Evolutionary conservation across 2,329 filamentous ascomycete genomes (phyloP), one percentile per base, ranked within the genome.

Genomic region (Penicillium sp.): DNA sequence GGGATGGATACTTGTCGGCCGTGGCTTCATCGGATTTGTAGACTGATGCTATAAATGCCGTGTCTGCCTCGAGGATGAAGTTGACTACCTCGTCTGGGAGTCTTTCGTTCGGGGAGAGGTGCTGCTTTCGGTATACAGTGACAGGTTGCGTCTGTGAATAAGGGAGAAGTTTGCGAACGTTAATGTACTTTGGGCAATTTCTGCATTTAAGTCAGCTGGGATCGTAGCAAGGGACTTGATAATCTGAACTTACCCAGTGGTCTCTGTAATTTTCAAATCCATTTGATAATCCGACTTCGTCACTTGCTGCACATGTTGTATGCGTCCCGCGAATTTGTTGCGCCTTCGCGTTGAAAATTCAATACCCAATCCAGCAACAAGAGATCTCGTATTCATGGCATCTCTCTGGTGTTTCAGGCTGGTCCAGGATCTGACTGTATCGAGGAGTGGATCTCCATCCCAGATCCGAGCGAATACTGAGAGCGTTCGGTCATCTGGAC

Each of bases 301-400:
- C 13, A 46, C 16, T n/a, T 22, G 49, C 13, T 47, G 19, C 13
- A 64, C 51, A 22, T 43, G 22, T 4, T 22, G 36, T 19, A 66
- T 64, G 11, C 1, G n/a, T 2, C 63, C 64, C 0, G 62, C 64
- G 22, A 66, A 65, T 43, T 66, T 66, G 33, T 66, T 66, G 19
- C 64, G 62, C 37, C 64, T 50, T 36, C 64, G 50, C 2, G 64
- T 66, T 6, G 64, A 62, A 44, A 65, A 58, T 31, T 66, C 64
- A 36, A 66, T 62, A 5, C 64, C 64, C 27, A 66, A 19, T 2
- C 64, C 64, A 13, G 64, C 62, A 58, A 49, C 60, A 33, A 66
- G 47, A 7, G 53, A 54, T 44, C 57, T 62, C 19, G 56, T 58
- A n/a, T 35, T 9, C 7, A 18, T 13, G 13, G 13, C 19, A 22